Evolutionary conservation across 371 early-diverging fungal species (phyloP).

Genomic region (Apophysomyces sp.): DNA sequence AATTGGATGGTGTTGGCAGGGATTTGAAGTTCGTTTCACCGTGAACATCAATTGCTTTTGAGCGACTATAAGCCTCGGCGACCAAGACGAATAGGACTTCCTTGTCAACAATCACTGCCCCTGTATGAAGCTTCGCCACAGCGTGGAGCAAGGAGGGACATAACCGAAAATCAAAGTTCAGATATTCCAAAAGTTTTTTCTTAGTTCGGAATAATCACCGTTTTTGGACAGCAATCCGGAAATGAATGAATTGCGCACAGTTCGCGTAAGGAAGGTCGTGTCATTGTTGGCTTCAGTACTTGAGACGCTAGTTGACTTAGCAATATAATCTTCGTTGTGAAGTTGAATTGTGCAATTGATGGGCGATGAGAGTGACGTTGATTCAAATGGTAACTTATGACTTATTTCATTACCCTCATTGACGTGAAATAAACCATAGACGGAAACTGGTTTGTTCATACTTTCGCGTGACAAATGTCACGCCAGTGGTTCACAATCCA

Average conservation of each 20-base stretch:
- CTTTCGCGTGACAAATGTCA: no score
- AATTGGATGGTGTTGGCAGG: background rate
- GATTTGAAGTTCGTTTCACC: background rate
- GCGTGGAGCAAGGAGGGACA: conserved; percentile 1
- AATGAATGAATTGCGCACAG: background rate
- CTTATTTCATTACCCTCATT: no score
- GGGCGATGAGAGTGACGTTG: no score
- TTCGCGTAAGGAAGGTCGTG: no score
- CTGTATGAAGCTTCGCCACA: conserved; percentile 5
- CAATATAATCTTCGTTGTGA: no score
- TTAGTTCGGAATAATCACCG: background rate
- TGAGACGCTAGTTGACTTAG: no score
- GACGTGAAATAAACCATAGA: no score
- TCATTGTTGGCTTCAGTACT: no score
- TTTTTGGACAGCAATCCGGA: background rate
- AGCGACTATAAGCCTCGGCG: conserved; percentile 1
- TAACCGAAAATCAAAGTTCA: conserved; percentile 2
- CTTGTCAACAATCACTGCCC: background rate
- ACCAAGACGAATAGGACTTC: background rate
- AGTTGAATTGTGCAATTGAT: no score
- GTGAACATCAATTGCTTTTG: conserved; percentile 6
- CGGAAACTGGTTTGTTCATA: no score
- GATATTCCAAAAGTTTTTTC: background rate
- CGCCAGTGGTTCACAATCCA: no score
- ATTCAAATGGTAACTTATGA: no score